Conservation (phyloP, 139 green algal species). For the Limnomonas spitsbergensis region DNA sequence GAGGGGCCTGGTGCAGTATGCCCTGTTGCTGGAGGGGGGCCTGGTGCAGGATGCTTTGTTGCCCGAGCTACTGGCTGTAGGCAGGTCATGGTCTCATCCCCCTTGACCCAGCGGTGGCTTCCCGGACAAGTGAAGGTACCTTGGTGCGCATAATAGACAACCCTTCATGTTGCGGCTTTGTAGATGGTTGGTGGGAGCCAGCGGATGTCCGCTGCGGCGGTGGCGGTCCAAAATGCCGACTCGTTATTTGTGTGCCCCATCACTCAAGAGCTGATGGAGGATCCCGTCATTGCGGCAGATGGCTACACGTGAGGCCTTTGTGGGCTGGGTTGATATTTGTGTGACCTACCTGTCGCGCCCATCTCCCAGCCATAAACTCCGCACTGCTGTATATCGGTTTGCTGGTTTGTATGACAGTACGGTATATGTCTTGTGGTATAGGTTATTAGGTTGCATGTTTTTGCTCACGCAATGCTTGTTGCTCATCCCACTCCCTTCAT, state of each 20-base stretch:
- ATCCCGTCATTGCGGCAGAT: slow-evolving; percentile 69
- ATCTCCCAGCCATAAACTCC: not conserved
- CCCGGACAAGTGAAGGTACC: too few species aligned
- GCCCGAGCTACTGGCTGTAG: too few species aligned
- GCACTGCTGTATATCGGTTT: not conserved
- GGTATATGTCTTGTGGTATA: not conserved
- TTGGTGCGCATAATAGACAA: too few species aligned
- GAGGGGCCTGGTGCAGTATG: too few species aligned
- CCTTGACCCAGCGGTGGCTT: too few species aligned
- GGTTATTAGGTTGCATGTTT: not conserved
- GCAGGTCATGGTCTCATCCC: too few species aligned
- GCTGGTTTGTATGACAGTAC: not conserved
- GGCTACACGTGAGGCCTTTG: slow-evolving; percentile 53
- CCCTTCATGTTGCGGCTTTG: too few species aligned
- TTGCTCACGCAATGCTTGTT: not conserved
- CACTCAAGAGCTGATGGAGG: slow-evolving; percentile 59
- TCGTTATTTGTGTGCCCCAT: slow-evolving; percentile 51
- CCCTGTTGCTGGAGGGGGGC: too few species aligned
- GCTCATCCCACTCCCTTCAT: not conserved
- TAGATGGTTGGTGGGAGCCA: too few species aligned
- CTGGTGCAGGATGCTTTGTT: too few species aligned
- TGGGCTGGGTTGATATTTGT: not conserved
- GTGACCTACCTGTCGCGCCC: not conserved
- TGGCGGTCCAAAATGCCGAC: too few species aligned
- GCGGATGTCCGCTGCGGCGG: too few species aligned